These are phyloP conservation scores for Colletotrichum sp. DNA, from an alignment of 2,329 filamentous ascomycete species.

Conservation along the genomic window DNA sequence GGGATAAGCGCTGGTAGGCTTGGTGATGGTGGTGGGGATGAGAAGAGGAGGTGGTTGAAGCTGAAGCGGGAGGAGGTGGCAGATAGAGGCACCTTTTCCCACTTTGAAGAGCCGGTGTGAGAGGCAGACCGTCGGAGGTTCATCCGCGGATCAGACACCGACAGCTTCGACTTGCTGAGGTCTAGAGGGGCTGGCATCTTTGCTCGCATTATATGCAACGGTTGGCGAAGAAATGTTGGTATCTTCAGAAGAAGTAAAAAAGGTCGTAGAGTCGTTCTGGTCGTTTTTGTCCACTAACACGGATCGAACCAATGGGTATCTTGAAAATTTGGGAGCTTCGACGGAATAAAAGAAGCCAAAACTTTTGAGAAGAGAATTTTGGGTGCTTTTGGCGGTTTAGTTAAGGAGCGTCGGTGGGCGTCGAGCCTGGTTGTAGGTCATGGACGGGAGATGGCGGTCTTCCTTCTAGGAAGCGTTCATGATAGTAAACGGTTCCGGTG, in stretches of 20 bases:
- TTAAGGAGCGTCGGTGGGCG: conserved; percentile 20
- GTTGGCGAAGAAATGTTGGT: background rate
- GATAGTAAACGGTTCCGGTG: conserved; percentile 12
- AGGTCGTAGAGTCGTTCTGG: conserved; percentile 14
- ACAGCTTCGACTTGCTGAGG: conserved; percentile 51
- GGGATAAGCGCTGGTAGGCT: conserved; percentile 72
- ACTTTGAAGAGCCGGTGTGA: conserved; percentile 44
- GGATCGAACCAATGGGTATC: conserved; percentile 15
- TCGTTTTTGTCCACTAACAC: background rate
- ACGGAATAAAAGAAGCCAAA: background rate
- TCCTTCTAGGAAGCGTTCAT: conserved; percentile 22
- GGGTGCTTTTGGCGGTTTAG: background rate
- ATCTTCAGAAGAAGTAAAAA: conserved; percentile 13
- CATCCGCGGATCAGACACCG: conserved; percentile 59
- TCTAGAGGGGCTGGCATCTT: conserved; percentile 54
- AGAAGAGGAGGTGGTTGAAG: conserved; percentile 72
- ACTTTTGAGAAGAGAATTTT: conserved; percentile 11
- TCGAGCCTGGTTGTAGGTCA: conserved; percentile 16
- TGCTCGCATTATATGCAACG: conserved; percentile 16
- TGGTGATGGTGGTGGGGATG: conserved; percentile 72
- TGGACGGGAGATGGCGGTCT: conserved; percentile 1
- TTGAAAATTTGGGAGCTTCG: conserved; percentile 5
- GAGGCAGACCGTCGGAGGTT: conserved; percentile 65
- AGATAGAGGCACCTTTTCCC: conserved; percentile 59
- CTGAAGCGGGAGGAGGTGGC: conserved; percentile 68